These are phyloP conservation scores for Scalesia atractyloides DNA, from an alignment of 129 eudicot genomes.

Conservation along the genomic window DNA sequence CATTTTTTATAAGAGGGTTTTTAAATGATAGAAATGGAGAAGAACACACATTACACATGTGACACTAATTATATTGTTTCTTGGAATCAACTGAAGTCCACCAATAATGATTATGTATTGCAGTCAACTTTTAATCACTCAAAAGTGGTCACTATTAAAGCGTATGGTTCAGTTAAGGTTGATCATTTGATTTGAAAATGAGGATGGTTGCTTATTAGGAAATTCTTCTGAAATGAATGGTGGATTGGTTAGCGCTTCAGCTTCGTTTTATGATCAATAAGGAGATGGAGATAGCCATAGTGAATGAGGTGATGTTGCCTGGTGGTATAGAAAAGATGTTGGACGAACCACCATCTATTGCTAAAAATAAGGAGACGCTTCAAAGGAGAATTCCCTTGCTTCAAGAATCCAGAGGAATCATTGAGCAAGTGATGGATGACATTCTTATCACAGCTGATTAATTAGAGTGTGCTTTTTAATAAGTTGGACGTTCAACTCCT, in stretches of 20 bases:
- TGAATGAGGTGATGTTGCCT: slow-evolving; percentile 25
- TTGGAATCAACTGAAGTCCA: neutral
- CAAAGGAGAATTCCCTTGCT: slow-evolving; percentile 26
- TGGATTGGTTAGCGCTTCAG: slow-evolving; percentile 35
- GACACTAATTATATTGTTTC: slow-evolving; percentile 18
- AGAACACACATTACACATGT: slow-evolving; percentile 36
- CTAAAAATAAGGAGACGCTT: slow-evolving; percentile 24
- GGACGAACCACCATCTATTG: slow-evolving; percentile 29
- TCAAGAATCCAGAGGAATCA: slow-evolving; percentile 28
- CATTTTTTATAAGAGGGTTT: slow-evolving; percentile 25
- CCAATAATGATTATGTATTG: neutral
- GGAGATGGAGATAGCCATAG: slow-evolving; percentile 24
- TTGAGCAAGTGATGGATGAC: slow-evolving; percentile 6
- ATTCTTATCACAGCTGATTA: neutral
- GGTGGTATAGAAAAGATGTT: slow-evolving; percentile 37
- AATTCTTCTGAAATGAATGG: slow-evolving; percentile 32
- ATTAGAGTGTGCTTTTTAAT: too few species aligned
- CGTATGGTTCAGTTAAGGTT: slow-evolving; percentile 8
- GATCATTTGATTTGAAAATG: slow-evolving; percentile 39
- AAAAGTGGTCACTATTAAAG: neutral
- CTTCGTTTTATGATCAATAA: slow-evolving; percentile 9
- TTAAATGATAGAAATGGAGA: slow-evolving; percentile 43
- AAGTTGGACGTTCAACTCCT: too few species aligned
- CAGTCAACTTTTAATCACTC: neutral
- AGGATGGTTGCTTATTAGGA: slow-evolving; percentile 40